Base-by-base conservation (phyloP, 2,329 filamentous ascomycete genomes). In the Phaeosphaeria sp. region DNA sequence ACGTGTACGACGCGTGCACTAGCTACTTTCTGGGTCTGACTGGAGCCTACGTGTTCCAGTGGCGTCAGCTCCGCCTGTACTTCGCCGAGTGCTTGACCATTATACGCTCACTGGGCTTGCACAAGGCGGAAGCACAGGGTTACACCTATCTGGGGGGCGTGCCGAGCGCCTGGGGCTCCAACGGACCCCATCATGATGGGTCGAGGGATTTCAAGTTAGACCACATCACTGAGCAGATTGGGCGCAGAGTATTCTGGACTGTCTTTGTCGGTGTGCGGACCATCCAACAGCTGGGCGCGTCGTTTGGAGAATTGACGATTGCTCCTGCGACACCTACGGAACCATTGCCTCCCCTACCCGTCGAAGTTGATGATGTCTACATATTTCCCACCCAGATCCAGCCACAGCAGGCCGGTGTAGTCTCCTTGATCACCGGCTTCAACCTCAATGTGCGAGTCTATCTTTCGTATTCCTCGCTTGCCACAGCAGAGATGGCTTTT, bases 351-450 rank as follows among this genome's bases (percentile, higher is more conserved):
- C 89, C 91, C 7, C 82, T 93, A 13, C 93, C 93, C 0, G 80
- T 89, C 20, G 92, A 96, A 68, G 87, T 96, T 0, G 93, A 97
- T 65, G 93, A 97, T 75, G 88, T 90, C 56, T 93, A 87, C 69
- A 90, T 97, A 56, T 88, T 88, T 56, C 82, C 88, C 1, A 85
- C 88, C 22, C 87, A 90, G 60, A 86, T 94, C 51, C 84, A 89
- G 30, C 82, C 85, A 7, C 92, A 94, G 67, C 89, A 90, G 2
- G 79, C 86, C 18, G 88, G 87, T 5, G 81, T 84, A 1, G 79
- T 93, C 1, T 90, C 92, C 0, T 83, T 90, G 39, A 80, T 96
- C 46, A 87, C 89, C 0, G 93, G 91, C 0, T 97, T 96, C 80
- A 93, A 93, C 59, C 85, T 90, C 55, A 92, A 89, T 58, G 87